A percentile compares a stretch with the other conserved stretches of the same genome.
Evolutionary conservation across 1,139 yeast species (phyloP).

Genomic region (Diutina pseudorugosa): DNA sequence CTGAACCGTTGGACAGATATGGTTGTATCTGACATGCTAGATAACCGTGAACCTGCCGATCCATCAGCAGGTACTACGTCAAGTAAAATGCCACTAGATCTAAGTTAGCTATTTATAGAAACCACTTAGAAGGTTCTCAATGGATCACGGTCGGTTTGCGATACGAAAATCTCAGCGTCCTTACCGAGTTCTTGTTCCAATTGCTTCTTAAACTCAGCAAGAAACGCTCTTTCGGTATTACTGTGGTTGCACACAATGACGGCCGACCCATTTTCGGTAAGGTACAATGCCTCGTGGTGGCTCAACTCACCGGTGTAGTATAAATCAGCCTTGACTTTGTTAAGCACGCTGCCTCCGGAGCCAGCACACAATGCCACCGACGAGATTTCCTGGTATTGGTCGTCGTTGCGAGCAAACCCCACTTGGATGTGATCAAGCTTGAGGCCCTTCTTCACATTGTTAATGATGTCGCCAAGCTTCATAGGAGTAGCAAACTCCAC

Average conservation of each 20-base stretch:
- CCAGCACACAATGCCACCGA: conserved; percentile 92
- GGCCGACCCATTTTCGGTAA: conserved; percentile 60
- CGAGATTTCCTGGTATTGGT: conserved; percentile 18
- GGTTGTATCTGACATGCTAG: too few species aligned
- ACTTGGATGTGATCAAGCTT: conserved; percentile 51
- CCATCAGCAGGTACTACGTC: too few species aligned
- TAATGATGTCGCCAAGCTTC: conserved; percentile 33
- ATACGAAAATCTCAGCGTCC: conserved; percentile 32
- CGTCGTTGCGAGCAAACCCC: conserved; percentile 24
- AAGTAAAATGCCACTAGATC: too few species aligned
- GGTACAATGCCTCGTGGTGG: conserved; percentile 76
- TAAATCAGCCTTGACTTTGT: conserved; percentile 59
- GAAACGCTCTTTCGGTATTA: conserved; percentile 84
- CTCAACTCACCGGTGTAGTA: conserved; percentile 87
- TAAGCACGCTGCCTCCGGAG: conserved; percentile 67
- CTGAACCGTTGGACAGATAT: too few species aligned
- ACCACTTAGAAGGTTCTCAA: conserved; percentile 7
- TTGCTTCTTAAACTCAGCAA: conserved; percentile 36
- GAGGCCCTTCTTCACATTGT: conserved; percentile 42
- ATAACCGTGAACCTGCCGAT: too few species aligned
- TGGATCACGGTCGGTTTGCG: conserved; percentile 48
- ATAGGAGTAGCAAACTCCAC: conserved; percentile 37
- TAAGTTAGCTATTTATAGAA: too few species aligned
- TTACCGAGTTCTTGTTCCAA: conserved; percentile 31
- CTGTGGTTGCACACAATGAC: conserved; percentile 80